Base-by-base conservation (phyloP, 202 grass and related monocot species). In the Panicum hallii region DNA sequence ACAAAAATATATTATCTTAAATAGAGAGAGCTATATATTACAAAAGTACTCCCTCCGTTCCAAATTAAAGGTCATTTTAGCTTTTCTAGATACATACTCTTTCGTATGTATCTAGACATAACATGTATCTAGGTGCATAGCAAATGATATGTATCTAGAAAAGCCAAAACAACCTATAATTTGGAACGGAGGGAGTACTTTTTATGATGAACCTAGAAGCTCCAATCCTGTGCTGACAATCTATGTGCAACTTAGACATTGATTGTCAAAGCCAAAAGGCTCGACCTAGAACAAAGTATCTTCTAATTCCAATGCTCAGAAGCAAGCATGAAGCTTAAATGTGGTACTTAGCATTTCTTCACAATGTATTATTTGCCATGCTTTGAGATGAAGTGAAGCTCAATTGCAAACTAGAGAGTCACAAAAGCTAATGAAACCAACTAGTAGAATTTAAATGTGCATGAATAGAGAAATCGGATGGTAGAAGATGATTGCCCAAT, bases 341-440 rank as follows among this genome's bases (percentile, higher is more conserved):
- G 11, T 28, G 57, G 32, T 2, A 34, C 11, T 63, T 55, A 8
- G 46, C 32, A n/a, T 75, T 36, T 63, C 22, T 58, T 53, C 28
- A 0, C 76, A 13, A 7, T 81, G 32, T 16, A 28, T 60, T 56
- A 77, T 65, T 72, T 64, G 3, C 9, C 49, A 65, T 67, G 43
- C 77, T 45, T 0, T n/a, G 5, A 15, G 30, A 13, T 38, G 7
- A 72, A 44, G 26, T 70, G 83, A 77, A 77, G 45, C 26, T 81
- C 75, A 49, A 70, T 5, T 71, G 20, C 44, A 47, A 52, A 74
- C 30, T 77, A 66, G 20, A 42, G 6, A 78, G 50, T 23, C 16
- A 63, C 30, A 77, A 2, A 84, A 78, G 44, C 23, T 54, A 55
- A 45, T 62, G 65, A 65, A 17, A 81, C 47, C 2, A 80, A 30